Conservation (phyloP, 2,329 filamentous ascomycete species). For the Calonectria crousiana region DNA sequence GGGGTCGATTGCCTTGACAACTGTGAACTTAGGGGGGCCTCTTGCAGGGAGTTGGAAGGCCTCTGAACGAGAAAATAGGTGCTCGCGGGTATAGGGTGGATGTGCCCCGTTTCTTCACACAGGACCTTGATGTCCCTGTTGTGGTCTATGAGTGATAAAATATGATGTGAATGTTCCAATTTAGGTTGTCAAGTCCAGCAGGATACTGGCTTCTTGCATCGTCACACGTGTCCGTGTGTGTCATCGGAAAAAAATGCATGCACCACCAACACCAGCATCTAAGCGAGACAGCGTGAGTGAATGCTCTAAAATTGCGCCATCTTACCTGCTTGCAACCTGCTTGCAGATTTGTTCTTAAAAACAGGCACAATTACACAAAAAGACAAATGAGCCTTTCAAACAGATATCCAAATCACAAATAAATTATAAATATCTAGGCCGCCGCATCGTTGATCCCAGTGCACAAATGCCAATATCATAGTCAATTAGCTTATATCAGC, state of each 20-base stretch:
- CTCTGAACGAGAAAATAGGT: not conserved
- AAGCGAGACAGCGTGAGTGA: not conserved
- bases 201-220: not conserved
- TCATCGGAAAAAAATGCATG: slow-evolving; percentile 5
- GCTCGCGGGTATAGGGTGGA: not conserved
- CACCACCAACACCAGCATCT: not conserved
- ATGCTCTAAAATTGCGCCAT: not conserved
- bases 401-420: not conserved
- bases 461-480: not conserved
- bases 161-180: not conserved
- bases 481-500: not conserved
- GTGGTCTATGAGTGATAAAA: not conserved
- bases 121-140: too few relatives aligned
- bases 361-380: not conserved
- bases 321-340: too few relatives aligned
- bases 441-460: not conserved
- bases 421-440: not conserved
- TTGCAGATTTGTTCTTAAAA: not conserved
- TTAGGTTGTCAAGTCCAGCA: not conserved
- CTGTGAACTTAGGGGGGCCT: not conserved
- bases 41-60: not conserved
- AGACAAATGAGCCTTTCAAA: not conserved
- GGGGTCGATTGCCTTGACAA: slow-evolving; percentile 13
- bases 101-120: not conserved
- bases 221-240: slow-evolving; percentile 4